Evolutionary conservation across 1,139 yeast genomes (phyloP), one percentile per base, ranked within the genome.

Genomic region (Saccharomycopsis phalli): DNA sequence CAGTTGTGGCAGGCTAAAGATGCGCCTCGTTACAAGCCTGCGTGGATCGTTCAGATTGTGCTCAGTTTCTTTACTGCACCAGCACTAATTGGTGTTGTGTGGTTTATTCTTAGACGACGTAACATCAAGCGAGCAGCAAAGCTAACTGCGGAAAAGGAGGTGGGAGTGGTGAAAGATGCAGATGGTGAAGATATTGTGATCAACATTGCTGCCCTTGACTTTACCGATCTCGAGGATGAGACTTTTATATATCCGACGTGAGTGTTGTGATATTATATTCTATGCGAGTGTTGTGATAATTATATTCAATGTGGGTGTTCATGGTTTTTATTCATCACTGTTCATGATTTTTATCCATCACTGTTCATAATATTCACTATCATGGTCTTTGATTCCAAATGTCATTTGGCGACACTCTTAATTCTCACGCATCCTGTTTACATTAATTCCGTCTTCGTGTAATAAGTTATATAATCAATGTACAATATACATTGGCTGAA

Each of bases 21-120:
- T 40, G 62, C 59, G 3, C 71, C 72, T 40, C 54, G 70, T 46
- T 68, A 63, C 45, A 41, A 55, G 35, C 66, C 67, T 2, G 76
- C 77, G 0, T 71, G 77, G 76, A 61, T 66, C 37, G 71, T 70
- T n/a, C 74, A 69, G 50, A 69, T 71, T 37, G 71, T 70, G 4
- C 51, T 69, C 19, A 63, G 71, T 7, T 71, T 66, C 51, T 56
- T 60, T 19, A 38, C 56, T 11, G 68, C 73, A 2, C 72, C 75
- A 3, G 41, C 57, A 2, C 31, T 64, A 11, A 57, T 65, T 8
- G 46, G 63, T 1, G 54, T 66, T 3, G 66, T 67, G 26, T 60
- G 67, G 59, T 59, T 41, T 39, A 58, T 69, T 22, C 55, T 70
- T 37, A 53, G 49, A 16, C 57, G 49, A 42, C 61, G 74, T 53